phyloP scores from a whole-genome alignment of 2,329 filamentous ascomycete species.

The Conoideocrella luteorostrata region DNA sequence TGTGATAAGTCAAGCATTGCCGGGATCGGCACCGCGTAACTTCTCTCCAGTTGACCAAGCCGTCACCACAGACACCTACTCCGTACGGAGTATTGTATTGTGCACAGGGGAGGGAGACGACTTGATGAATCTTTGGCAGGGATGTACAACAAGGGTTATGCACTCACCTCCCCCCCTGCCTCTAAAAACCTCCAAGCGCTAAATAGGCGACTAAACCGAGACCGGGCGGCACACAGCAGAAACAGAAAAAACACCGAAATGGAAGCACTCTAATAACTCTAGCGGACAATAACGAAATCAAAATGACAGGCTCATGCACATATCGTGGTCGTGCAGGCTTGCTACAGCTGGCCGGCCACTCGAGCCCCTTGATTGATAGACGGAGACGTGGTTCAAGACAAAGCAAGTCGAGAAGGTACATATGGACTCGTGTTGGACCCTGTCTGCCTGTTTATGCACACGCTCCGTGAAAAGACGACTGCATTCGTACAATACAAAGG shows the following conservation, averaged over 20 bases:
- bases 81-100: too few relatives aligned
- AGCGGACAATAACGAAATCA: not conserved
- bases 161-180: too few relatives aligned
- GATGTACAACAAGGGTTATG: too few relatives aligned
- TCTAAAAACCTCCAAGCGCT: not conserved
- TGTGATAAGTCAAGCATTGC: not conserved
- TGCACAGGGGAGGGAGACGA: too few relatives aligned
- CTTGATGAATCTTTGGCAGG: too few relatives aligned
- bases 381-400: slow-evolving; percentile 7
- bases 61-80: too few relatives aligned
- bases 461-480: not conserved
- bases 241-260: not conserved
- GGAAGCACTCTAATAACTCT: too few relatives aligned
- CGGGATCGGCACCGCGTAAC: not conserved
- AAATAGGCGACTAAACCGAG: not conserved
- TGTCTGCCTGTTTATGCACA: slow-evolving; percentile 3
- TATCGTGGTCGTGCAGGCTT: too few relatives aligned
- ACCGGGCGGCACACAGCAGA: not conserved
- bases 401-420: slow-evolving; percentile 2
- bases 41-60: not conserved
- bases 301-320: not conserved
- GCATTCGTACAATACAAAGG: not conserved
- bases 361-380: slow-evolving; percentile 1
- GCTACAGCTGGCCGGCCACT: slow-evolving; percentile 5
- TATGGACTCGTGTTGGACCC: slow-evolving; percentile 1